Base-by-base conservation (phyloP, 176 grass and related monocot species). In the Echinochloa phyllopogon region DNA sequence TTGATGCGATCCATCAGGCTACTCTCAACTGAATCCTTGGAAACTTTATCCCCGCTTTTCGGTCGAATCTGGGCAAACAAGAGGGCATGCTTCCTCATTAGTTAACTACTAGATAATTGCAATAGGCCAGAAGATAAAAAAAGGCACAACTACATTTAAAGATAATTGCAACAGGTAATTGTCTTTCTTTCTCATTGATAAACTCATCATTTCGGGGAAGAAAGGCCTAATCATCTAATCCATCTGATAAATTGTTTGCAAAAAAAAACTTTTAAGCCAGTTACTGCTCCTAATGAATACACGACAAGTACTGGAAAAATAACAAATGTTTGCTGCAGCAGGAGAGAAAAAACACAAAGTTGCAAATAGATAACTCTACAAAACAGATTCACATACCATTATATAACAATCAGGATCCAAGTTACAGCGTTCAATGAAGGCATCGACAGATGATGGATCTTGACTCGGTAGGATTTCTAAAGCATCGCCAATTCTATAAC, bases 351-450 rank as follows among this genome's bases (percentile, higher is more conserved):
- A 59, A 72, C 44, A 63, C 12, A 78, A 43, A 84, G 24, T 15
- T 78, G 62, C 55, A 78, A 59, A 27, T 48, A 58, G 23, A 70
- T 27, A 79, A 58, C 64, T 65, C 13, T 62, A 81, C 9, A 86
- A 79, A 86, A 77, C 36, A 79, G 52, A 81, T 58, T 58, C 7
- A 57, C 91, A 44, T 98, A 98, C 96, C 85, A 16, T 92, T 78
- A 98, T 90, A 84, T 94, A 98, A 78, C 87, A 94, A 79, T 95
- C 73, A 65, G 91, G 93, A 72, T 98, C 78, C 82, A 98, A 81
- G 52, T 95, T 98, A 83, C 93, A 92, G n/a, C 86, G 84, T 87
- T 90, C 65, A 83, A 98, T 90, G 86, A 98, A 98, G 79, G 87
- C 87, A 77, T 98, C 84, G 48, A 98, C 83, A 89, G 42, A 78